Conservation (phyloP, 768 basidiomycete genomes). For the Agrocybe pediades region DNA sequence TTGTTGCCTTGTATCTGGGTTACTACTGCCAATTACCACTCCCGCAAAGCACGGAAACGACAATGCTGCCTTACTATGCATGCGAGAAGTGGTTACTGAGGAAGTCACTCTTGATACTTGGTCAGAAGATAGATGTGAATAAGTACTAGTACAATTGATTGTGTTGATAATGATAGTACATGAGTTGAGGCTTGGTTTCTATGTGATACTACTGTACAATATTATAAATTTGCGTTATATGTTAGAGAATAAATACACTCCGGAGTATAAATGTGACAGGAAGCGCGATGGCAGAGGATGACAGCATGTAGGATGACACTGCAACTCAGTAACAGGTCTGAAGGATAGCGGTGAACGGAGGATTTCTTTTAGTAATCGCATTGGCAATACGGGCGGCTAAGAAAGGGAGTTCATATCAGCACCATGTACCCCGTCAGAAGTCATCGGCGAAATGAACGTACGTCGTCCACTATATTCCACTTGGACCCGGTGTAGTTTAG, state of each 20-base stretch:
- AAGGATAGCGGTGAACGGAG: conserved; percentile 72
- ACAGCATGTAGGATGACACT: not conserved
- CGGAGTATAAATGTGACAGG: not conserved
- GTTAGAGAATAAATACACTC: not conserved
- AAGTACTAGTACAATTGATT: not conserved
- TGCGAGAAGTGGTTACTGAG: too few species aligned
- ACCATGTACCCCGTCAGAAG: conserved; percentile 8
- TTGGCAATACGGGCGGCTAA: conserved; percentile 57
- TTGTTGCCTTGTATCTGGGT: too few species aligned
- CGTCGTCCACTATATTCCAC: conserved; percentile 70
- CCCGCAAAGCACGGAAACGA: too few species aligned
- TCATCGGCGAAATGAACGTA: conserved; percentile 25
- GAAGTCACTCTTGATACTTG: not conserved
- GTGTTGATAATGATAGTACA: not conserved
- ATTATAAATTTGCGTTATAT: not conserved
- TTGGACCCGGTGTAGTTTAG: conserved; percentile 63
- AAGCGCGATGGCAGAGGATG: not conserved
- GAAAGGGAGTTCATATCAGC: conserved; percentile 6
- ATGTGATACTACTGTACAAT: not conserved
- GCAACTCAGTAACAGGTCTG: conserved; percentile 32
- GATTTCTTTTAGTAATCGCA: conserved; percentile 45
- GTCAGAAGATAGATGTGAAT: not conserved
- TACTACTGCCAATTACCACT: too few species aligned
- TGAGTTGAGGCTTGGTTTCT: not conserved
- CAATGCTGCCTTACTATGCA: too few species aligned